A percentile compares a stretch with the other conserved stretches of the same genome.
Evolutionary conservation across 169 alveolate species (phyloP).

Genomic region (Eimeria brunetti): DNA sequence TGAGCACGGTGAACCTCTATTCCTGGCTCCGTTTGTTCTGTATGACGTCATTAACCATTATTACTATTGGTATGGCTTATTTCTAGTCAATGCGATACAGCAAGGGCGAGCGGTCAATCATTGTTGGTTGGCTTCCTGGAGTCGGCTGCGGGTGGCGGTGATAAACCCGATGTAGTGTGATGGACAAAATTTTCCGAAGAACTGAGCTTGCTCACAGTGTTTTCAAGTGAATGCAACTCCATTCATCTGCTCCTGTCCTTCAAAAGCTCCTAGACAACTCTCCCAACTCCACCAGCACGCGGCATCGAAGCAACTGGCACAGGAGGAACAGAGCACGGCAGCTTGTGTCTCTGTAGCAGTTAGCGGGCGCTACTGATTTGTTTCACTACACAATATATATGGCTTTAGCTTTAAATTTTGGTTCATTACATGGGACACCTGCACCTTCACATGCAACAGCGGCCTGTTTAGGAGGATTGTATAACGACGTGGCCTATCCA

Average conservation of each 20-base stretch:
- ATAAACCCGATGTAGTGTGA: background rate
- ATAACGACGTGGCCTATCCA: background rate
- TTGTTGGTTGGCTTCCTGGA: background rate
- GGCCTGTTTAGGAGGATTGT: background rate
- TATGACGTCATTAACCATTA: background rate
- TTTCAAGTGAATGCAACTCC: background rate
- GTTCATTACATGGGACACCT: background rate
- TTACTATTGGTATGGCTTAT: background rate
- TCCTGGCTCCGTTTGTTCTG: background rate
- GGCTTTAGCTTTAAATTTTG: background rate
- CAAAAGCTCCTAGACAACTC: background rate
- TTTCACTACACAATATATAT: background rate
- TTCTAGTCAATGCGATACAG: background rate
- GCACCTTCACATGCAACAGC: background rate
- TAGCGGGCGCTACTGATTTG: background rate
- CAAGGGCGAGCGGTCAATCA: background rate
- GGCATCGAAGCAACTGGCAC: background rate
- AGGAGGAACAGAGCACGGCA: background rate
- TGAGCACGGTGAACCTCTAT: background rate
- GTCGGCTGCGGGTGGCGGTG: background rate
- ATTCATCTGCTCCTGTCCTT: background rate
- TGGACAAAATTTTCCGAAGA: background rate
- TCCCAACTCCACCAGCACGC: background rate
- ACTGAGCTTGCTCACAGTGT: background rate
- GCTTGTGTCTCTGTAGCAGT: background rate